Evolutionary conservation across 2,329 filamentous ascomycete species (phyloP).

Genomic region (Phialophora chinensis): DNA sequence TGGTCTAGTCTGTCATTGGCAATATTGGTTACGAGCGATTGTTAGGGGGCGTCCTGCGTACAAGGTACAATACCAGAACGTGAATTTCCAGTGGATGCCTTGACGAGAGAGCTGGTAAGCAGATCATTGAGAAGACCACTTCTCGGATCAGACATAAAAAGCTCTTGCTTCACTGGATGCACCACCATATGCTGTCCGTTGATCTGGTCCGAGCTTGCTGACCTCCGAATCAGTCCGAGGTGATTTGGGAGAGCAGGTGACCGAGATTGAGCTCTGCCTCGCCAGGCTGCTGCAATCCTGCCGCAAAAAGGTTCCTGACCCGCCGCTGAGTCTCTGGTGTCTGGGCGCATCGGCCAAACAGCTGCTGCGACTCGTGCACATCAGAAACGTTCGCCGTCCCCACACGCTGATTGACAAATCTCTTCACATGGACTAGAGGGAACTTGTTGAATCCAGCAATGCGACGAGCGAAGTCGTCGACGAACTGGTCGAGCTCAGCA

Average conservation of each 20-base stretch:
- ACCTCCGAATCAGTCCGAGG: background rate
- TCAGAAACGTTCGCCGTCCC: constrained; percentile 4
- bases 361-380: constrained; percentile 1
- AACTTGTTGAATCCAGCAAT: constrained; percentile 10
- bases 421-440: constrained; percentile 4
- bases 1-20: background rate
- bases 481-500: background rate
- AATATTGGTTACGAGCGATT: background rate
- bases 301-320: constrained; percentile 1
- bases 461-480: constrained; percentile 7
- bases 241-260: background rate
- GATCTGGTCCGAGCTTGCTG: background rate
- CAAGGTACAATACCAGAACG: background rate
- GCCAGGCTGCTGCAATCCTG: constrained; percentile 2
- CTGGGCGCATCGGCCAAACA: background rate
- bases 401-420: constrained; percentile 3
- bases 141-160: background rate
- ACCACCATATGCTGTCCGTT: background rate
- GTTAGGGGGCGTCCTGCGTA: background rate
- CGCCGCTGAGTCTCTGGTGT: constrained; percentile 8
- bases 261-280: constrained; percentile 7
- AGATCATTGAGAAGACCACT: background rate
- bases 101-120: background rate
- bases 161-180: background rate
- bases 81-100: background rate